Conservation (phyloP, 164 flowering plant species). For the Berberis vulgaris region DNA sequence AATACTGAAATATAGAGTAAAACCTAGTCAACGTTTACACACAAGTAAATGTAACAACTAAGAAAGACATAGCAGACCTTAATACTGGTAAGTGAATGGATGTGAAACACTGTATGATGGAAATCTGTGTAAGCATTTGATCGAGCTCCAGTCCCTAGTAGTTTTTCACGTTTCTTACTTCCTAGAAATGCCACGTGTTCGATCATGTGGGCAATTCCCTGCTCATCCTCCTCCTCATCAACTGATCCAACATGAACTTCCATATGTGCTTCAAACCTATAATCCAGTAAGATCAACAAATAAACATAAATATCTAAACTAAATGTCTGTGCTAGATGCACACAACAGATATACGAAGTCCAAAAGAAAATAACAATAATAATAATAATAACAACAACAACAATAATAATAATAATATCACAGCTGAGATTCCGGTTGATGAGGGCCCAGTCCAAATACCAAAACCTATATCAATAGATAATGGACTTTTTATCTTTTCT, state of each 20-base stretch:
- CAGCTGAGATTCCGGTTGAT: too few relatives aligned
- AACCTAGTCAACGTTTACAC: background rate
- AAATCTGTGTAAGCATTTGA: constrained; percentile 99
- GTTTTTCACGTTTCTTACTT: constrained; percentile 98
- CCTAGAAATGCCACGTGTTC: constrained; percentile 99
- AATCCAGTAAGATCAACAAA: background rate
- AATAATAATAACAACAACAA: too few relatives aligned
- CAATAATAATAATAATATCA: too few relatives aligned
- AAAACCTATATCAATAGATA: too few relatives aligned
- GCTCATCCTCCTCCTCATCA: constrained; percentile 99
- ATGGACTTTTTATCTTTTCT: too few relatives aligned
- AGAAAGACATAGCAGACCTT: constrained; percentile 43
- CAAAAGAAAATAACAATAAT: background rate
- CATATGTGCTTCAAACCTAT: constrained; percentile 99
- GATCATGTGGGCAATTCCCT: constrained; percentile 99
- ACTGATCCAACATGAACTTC: constrained; percentile 98
- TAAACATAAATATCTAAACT: background rate
- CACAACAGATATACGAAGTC: too few relatives aligned
- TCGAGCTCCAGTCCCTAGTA: constrained; percentile 97
- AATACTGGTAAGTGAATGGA: constrained; percentile 79
- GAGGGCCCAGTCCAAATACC: too few relatives aligned
- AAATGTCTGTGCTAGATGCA: too few relatives aligned
- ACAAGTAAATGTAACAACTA: background rate
- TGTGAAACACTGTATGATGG: constrained; percentile 97
- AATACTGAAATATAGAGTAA: background rate